phyloP scores from a whole-genome alignment of 352 stramenopile species.

The Pythium myriotylum region DNA sequence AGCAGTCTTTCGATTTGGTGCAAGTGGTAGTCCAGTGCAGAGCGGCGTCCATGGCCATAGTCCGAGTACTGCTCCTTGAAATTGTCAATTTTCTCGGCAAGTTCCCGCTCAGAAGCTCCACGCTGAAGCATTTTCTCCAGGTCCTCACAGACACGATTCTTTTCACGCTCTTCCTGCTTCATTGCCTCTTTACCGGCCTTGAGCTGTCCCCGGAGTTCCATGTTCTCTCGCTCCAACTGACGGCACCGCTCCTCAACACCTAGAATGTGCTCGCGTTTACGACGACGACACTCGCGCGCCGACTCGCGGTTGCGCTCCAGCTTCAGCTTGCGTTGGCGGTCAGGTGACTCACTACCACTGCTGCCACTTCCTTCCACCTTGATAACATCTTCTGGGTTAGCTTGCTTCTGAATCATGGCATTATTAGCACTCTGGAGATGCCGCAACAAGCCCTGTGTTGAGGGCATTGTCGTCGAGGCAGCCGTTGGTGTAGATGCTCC shows the following conservation, averaged over 20 bases:
- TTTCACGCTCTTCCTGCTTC: constrained; percentile 85
- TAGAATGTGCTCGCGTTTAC: constrained; percentile 88
- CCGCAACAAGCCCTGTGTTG: constrained; percentile 61
- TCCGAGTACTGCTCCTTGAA: constrained; percentile 93
- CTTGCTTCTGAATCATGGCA: constrained; percentile 63
- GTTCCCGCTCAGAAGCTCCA: constrained; percentile 79
- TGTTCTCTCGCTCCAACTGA: constrained; percentile 90
- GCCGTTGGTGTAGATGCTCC: background rate
- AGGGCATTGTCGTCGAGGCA: constrained; percentile 19
- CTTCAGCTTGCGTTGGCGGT: constrained; percentile 78
- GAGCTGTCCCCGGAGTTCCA: constrained; percentile 90
- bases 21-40: constrained; percentile 88
- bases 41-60: constrained; percentile 91
- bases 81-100: constrained; percentile 95
- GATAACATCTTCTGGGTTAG: constrained; percentile 39
- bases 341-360: constrained; percentile 62
- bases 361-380: constrained; percentile 58
- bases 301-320: constrained; percentile 93
- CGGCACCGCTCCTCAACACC: constrained; percentile 79
- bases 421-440: constrained; percentile 79
- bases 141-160: constrained; percentile 83
- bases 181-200: constrained; percentile 88
- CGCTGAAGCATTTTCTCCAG: constrained; percentile 84
- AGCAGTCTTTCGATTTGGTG: constrained; percentile 94
- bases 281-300: constrained; percentile 87